phyloP scores from a whole-genome alignment of 1,284 basidiomycete species.

The Apiotrichum gracile region DNA sequence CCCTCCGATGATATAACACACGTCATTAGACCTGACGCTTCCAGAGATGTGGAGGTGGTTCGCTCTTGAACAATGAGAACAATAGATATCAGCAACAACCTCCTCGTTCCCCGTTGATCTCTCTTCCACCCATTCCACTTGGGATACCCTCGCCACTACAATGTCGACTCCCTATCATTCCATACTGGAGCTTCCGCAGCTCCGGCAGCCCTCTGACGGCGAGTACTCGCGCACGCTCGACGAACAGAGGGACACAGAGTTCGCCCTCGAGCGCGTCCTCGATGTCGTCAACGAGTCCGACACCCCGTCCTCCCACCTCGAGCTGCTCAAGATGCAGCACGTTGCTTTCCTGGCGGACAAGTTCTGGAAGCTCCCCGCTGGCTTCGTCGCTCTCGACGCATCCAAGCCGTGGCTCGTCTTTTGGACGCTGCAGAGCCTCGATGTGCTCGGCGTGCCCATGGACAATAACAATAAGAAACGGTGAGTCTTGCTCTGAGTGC shows the following conservation, averaged over 20 bases:
- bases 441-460: slow-evolving; percentile 66
- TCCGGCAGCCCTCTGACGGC: slow-evolving; percentile 46
- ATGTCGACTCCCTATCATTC: neutral
- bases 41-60: no score
- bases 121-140: neutral
- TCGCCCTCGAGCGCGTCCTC: slow-evolving; percentile 47
- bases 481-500: slow-evolving; percentile 48
- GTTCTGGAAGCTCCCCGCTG: slow-evolving; percentile 54
- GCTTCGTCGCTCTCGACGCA: slow-evolving; percentile 78
- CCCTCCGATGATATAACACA: no score
- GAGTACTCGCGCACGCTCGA: slow-evolving; percentile 60
- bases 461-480: slow-evolving; percentile 67
- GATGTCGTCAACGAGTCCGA: neutral
- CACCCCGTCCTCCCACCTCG: neutral
- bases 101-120: neutral
- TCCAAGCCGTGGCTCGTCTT: slow-evolving; percentile 88
- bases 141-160: neutral
- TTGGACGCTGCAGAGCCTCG: slow-evolving; percentile 80
- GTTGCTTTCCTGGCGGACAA: slow-evolving; percentile 32
- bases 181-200: neutral
- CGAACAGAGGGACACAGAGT: slow-evolving; percentile 64
- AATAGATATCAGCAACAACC: no score
- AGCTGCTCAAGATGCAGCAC: slow-evolving; percentile 24
- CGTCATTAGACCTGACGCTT: no score
- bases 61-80: no score